These are phyloP conservation scores for Aegilops sharonensis DNA, from an alignment of 176 grass and related monocot species.

Conservation along the genomic window DNA sequence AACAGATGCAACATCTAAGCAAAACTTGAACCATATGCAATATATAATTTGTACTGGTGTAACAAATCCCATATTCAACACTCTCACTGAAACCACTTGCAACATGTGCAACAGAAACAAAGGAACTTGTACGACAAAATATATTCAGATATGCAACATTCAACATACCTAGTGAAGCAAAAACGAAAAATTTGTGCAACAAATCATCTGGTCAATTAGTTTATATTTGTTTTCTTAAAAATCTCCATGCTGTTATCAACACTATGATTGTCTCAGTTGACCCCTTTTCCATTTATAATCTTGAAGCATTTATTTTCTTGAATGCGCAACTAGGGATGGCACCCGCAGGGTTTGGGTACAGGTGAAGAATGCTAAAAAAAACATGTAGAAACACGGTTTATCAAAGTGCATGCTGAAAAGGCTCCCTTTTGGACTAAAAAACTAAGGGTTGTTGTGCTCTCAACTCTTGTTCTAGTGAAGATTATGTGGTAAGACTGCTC, in stretches of 20 bases:
- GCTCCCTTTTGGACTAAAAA: slow-evolving; percentile 85
- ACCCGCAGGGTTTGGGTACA: too few relatives aligned
- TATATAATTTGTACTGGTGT: too few relatives aligned
- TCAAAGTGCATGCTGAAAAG: slow-evolving; percentile 98
- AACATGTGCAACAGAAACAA: too few relatives aligned
- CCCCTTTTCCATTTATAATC: neutral
- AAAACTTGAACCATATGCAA: too few relatives aligned
- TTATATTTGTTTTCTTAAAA: neutral
- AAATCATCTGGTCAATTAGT: too few relatives aligned
- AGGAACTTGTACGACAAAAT: too few relatives aligned
- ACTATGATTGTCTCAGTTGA: neutral
- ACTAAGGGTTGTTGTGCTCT: slow-evolving; percentile 72
- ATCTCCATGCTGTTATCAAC: neutral
- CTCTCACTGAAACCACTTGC: too few relatives aligned
- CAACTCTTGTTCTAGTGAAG: slow-evolving; percentile 88
- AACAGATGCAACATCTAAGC: too few relatives aligned
- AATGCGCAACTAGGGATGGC: neutral
- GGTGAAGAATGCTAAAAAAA: slow-evolving; percentile 27
- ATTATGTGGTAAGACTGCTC: slow-evolving; percentile 66
- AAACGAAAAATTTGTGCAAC: too few relatives aligned
- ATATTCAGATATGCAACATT: too few relatives aligned
- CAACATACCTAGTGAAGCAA: too few relatives aligned
- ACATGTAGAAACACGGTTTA: slow-evolving; percentile 85
- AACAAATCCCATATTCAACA: too few relatives aligned
- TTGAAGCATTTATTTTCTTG: neutral